These are phyloP conservation scores for Tetrahymena elliotti DNA, from an alignment of 73 alveolate species.

Conservation along the genomic window DNA sequence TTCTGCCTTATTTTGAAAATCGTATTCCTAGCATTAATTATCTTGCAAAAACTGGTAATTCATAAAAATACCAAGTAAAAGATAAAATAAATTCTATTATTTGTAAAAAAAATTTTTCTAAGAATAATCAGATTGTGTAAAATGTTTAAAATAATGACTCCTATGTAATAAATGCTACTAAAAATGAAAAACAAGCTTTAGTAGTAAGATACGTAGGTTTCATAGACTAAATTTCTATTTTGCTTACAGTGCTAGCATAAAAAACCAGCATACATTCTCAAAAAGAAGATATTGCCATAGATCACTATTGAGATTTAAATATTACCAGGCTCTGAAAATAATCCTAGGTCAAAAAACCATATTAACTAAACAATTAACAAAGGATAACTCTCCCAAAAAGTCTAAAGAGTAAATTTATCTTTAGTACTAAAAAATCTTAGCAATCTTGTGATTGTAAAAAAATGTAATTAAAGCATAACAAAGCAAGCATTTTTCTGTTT, in stretches of 20 bases:
- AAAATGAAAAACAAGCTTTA: not conserved
- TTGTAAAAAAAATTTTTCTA: no score
- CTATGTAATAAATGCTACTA: not conserved
- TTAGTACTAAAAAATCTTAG: not conserved
- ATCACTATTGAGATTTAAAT: no score
- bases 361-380: not conserved
- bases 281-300: no score
- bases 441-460: not conserved
- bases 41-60: not conserved
- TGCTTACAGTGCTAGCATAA: not conserved
- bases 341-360: not conserved
- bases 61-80: not conserved
- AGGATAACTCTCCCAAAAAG: not conserved
- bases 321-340: not conserved
- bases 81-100: no score
- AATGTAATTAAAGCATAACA: not conserved
- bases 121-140: no score
- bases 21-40: not conserved
- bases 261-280: not conserved
- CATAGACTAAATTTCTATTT: no score
- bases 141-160: not conserved
- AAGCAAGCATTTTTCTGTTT: no score
- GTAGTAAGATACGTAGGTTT: not conserved
- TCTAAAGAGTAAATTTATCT: not conserved
- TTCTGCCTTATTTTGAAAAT: not conserved